Evolutionary conservation across 2,329 filamentous ascomycete genomes (phyloP).

Genomic region (Zarea fungicola): DNA sequence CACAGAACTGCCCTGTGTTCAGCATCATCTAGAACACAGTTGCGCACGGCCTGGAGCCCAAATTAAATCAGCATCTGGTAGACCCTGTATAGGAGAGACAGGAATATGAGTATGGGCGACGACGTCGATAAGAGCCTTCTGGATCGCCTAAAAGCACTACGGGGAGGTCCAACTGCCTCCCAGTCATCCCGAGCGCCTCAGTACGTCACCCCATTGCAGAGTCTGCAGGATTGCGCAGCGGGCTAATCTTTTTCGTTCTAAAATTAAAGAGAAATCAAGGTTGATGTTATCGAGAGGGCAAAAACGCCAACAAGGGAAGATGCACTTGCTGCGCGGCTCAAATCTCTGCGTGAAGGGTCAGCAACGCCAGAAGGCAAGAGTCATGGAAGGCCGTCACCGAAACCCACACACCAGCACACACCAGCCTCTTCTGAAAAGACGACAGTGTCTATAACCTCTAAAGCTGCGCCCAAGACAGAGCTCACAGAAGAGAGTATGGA

Average conservation of each 20-base stretch:
- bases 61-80: no score
- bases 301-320: conserved; percentile 44
- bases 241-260: conserved; percentile 1
- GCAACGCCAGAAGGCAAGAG: conserved; percentile 15
- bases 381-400: conserved; percentile 17
- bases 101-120: conserved; percentile 26
- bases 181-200: conserved; percentile 34
- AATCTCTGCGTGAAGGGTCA: conserved; percentile 41
- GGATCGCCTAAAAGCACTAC: conserved; percentile 49
- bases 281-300: conserved; percentile 37
- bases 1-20: no score
- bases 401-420: neutral
- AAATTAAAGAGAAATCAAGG: conserved; percentile 20
- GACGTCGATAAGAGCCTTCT: conserved; percentile 43
- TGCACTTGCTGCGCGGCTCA: conserved; percentile 46
- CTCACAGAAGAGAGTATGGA: conserved; percentile 32
- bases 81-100: no score
- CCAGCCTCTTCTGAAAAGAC: neutral
- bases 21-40: no score
- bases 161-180: conserved; percentile 34
- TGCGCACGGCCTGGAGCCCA: no score
- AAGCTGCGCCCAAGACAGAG: neutral
- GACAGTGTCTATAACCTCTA: neutral
- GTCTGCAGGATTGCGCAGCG: no score
- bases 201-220: no score